Conservation (phyloP, 345 rosid genomes). For the Atalantia buxifolia region DNA sequence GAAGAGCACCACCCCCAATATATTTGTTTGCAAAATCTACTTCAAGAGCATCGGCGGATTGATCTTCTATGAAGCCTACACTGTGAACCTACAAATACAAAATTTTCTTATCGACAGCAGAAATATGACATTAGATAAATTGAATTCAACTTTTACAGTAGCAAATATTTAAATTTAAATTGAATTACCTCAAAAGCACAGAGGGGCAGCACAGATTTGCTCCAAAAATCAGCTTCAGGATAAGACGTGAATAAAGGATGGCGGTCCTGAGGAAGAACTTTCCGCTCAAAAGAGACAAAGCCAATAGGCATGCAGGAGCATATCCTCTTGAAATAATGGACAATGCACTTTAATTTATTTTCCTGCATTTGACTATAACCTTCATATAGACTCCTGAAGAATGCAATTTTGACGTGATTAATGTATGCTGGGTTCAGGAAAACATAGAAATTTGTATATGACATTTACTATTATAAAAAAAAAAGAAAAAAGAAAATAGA, state of each 20-base stretch:
- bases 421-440: not conserved
- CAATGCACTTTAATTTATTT: constrained; percentile 68
- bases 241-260: constrained; percentile 28
- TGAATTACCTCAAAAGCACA: constrained; percentile 67
- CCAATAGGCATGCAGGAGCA: constrained; percentile 58
- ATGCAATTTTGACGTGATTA: constrained; percentile 8
- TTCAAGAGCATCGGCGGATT: constrained; percentile 53
- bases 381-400: constrained; percentile 64
- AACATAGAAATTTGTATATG: not conserved
- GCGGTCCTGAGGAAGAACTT: constrained; percentile 55
- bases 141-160: not conserved
- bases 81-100: constrained; percentile 42
- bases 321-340: constrained; percentile 80
- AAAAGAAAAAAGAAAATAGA: not conserved
- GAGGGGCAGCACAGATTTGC: constrained; percentile 54
- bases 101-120: not conserved
- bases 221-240: constrained; percentile 66
- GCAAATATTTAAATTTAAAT: not conserved
- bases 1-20: constrained; percentile 90
- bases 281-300: constrained; percentile 78
- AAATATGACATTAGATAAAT: not conserved
- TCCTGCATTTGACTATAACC: constrained; percentile 64
- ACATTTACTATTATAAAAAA: not conserved
- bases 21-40: constrained; percentile 93
- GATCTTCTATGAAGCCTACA: constrained; percentile 79